Conservation (phyloP, 2,329 filamentous ascomycete genomes). For the Fusarium sp. region DNA sequence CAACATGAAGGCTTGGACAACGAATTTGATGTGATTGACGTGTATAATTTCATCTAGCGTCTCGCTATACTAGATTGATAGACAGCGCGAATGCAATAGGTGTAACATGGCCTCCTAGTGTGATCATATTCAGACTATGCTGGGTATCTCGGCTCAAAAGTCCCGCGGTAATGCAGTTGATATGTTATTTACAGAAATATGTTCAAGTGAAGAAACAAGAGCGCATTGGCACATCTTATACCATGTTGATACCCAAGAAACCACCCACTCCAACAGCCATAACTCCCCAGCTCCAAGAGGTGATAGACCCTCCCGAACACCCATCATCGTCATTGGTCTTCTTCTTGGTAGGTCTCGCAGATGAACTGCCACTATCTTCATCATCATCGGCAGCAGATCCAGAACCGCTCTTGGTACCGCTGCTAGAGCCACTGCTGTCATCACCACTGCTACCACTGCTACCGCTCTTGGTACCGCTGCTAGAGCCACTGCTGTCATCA, state of each 20-base stretch:
- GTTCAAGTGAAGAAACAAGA: neutral
- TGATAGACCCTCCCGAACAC: conserved; percentile 7
- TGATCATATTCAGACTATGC: neutral
- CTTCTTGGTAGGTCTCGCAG: neutral
- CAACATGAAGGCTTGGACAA: neutral
- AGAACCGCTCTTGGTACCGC: neutral
- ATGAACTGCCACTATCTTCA: neutral
- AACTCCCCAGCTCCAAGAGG: conserved; percentile 1
- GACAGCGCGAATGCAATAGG: neutral
- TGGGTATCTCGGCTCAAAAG: neutral
- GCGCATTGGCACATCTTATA: neutral
- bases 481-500: neutral
- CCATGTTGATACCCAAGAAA: conserved; percentile 5
- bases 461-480: neutral
- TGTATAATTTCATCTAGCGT: neutral
- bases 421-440: neutral
- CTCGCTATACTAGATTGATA: neutral
- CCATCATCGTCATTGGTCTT: neutral
- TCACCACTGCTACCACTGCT: neutral
- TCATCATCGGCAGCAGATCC: neutral
- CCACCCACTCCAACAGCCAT: conserved; percentile 9
- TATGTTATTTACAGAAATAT: neutral
- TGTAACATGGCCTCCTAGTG: accelerated
- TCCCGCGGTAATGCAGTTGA: neutral
- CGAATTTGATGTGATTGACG: neutral